Base-by-base conservation (phyloP, 1,139 yeast species). In the Magnusiomyces clavatus region DNA sequence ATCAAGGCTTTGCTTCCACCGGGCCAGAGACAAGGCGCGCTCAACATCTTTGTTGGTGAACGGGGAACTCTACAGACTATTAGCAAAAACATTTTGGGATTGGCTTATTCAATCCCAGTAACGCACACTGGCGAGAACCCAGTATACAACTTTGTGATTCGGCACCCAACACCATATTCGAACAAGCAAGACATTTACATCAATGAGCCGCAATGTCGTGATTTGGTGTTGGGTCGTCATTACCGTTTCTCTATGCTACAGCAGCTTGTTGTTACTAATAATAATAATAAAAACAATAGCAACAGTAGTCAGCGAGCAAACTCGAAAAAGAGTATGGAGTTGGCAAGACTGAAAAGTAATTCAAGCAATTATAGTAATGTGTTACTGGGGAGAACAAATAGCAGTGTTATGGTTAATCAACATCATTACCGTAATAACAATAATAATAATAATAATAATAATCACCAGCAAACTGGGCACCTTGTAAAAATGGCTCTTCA, bases 1-100 rank as follows among this genome's bases (percentile, higher is more conserved):
- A 74, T 92, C 54, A 92, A 92, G 66, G 95, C 95, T 0, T 73
- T 82, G 12, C 69, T 92, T 48, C 96, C 97, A 0, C 81, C 80
- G 24, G 76, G 75, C 29, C 80, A 77, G 51, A 68, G 77, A 1
- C 78, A 81, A 51, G 97, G 96, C 1, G 82, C 83, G 11, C 71
- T 90, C 50, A 86, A 85, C 59, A 75, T 89, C 24, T 88, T 81
- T 64, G 82, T 94, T 1, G 90, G 94, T 6, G 71, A 76, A 39
- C 78, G 79, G 59, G 88, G 89, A 0, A 65, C 77, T 19, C 82
- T 82, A 59, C 76, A 78, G 51, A 77, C 83, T 31, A 73, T 79
- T 54, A 79, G 77, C 46, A 77, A 79, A 55, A 56, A 57, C 63
- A 75, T 78, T 37, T 88, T 83, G 66, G 86, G 89, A 52, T 70